Percentiles rank a stretch among this genome's conserved stretches.
These are phyloP conservation scores for Sclerotinia glacialis DNA, from an alignment of 2,329 filamentous ascomycete genomes.

Conservation along the genomic window DNA sequence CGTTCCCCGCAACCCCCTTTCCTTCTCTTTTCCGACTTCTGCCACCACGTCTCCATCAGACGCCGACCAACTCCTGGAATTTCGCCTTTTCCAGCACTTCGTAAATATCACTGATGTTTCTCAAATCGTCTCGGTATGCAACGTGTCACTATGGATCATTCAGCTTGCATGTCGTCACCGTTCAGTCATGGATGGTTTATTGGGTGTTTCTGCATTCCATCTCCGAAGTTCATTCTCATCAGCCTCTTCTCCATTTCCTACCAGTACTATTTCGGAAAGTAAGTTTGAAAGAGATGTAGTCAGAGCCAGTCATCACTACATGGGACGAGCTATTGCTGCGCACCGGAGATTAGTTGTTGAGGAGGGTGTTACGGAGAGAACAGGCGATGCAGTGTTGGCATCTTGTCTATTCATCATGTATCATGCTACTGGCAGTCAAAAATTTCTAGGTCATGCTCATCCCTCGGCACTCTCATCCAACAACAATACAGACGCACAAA, in stretches of 20 bases:
- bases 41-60: not conserved
- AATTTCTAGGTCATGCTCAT: not conserved
- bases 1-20: not conserved
- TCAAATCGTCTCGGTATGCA: not conserved
- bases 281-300: not conserved
- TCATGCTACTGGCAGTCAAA: not conserved
- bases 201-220: conserved; percentile 2
- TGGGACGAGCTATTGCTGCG: conserved; percentile 4
- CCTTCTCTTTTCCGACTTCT: conserved; percentile 1
- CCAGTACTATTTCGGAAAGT: not conserved
- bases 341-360: not conserved
- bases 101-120: not conserved
- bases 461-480: not conserved
- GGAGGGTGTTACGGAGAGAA: conserved; percentile 9
- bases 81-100: conserved; percentile 15
- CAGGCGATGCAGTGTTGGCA: not conserved
- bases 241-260: not conserved
- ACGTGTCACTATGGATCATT: not conserved
- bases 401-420: conserved; percentile 12
- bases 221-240: conserved; percentile 7
- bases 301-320: conserved; percentile 9
- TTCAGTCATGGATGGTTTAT: conserved; percentile 13
- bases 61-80: not conserved
- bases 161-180: not conserved
- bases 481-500: not conserved